Percentiles rank a stretch among this genome's conserved stretches.
Evolutionary conservation across 2,329 filamentous ascomycete genomes (phyloP).

Genomic region (Colletotrichum phormii): DNA sequence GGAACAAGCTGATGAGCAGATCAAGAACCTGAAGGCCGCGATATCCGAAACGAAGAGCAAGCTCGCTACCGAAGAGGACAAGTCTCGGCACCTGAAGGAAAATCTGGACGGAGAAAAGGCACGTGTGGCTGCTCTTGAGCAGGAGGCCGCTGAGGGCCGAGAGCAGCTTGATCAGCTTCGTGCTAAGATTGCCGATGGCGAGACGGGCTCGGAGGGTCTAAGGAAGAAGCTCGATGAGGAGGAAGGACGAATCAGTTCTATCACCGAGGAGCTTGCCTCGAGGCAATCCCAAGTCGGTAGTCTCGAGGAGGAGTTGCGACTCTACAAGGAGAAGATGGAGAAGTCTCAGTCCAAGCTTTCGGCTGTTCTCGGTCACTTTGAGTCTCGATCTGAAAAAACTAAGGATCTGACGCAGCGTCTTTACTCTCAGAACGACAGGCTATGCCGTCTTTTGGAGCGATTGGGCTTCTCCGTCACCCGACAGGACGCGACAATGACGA

Average conservation of each 20-base stretch:
- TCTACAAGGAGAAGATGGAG: conserved; percentile 74
- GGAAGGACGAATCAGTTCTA: conserved; percentile 74
- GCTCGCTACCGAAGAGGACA: conserved; percentile 63
- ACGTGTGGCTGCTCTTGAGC: conserved; percentile 64
- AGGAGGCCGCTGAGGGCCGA: conserved; percentile 72
- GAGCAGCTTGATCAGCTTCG: conserved; percentile 76
- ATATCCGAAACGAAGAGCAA: conserved; percentile 65
- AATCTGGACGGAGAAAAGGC: conserved; percentile 64
- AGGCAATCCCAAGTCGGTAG: conserved; percentile 81
- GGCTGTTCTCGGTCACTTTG: conserved; percentile 67
- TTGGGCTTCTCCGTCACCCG: conserved; percentile 86
- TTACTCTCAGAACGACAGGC: conserved; percentile 84
- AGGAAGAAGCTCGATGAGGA: conserved; percentile 81
- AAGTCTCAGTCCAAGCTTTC: conserved; percentile 64
- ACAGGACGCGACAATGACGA: conserved; percentile 77
- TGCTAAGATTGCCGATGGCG: conserved; percentile 81
- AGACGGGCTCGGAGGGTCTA: conserved; percentile 84
- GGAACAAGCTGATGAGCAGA: conserved; percentile 66
- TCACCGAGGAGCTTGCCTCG: conserved; percentile 78
- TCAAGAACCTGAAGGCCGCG: conserved; percentile 68
- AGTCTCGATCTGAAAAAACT: conserved; percentile 77
- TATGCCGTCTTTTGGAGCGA: conserved; percentile 86
- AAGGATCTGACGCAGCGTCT: conserved; percentile 88
- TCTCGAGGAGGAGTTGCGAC: conserved; percentile 79
- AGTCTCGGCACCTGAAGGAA: conserved; percentile 65